Evolutionary conservation across 805 yeast genomes (phyloP).

Genomic region (Monosporozyma solicola): DNA sequence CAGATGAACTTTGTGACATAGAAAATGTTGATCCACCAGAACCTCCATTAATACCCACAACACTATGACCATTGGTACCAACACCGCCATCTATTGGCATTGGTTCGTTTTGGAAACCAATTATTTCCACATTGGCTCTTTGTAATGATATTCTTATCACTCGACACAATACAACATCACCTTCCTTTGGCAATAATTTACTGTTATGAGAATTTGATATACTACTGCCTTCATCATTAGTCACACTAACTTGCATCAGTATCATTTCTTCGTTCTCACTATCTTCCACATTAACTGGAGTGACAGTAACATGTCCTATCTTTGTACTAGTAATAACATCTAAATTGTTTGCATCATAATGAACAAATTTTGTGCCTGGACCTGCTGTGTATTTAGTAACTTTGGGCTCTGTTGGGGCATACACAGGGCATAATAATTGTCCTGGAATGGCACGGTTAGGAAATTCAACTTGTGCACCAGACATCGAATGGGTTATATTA

Average conservation of each 20-base stretch:
- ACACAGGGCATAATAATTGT: slow-evolving; percentile 59
- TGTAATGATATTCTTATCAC: slow-evolving; percentile 57
- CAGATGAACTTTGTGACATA: slow-evolving; percentile 44
- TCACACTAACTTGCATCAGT: slow-evolving; percentile 1
- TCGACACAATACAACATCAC: slow-evolving; percentile 70
- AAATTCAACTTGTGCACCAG: slow-evolving; percentile 2
- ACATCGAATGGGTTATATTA: not conserved
- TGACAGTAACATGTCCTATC: slow-evolving; percentile 44
- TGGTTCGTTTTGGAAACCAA: slow-evolving; percentile 54
- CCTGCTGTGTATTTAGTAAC: slow-evolving; percentile 45
- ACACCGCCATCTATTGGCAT: slow-evolving; percentile 54
- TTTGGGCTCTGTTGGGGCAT: slow-evolving; percentile 22
- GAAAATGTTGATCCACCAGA: slow-evolving; percentile 41
- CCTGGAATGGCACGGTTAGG: slow-evolving; percentile 67
- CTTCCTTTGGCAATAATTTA: slow-evolving; percentile 53
- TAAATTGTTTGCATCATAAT: slow-evolving; percentile 36
- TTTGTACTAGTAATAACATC: slow-evolving; percentile 48
- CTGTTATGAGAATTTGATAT: not conserved
- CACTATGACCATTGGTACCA: slow-evolving; percentile 46
- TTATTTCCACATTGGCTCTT: slow-evolving; percentile 73
- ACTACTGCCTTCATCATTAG: slow-evolving; percentile 7
- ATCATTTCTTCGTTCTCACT: slow-evolving; percentile 5
- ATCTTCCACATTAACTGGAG: not conserved
- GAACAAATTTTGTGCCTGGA: slow-evolving; percentile 48
- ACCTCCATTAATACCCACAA: slow-evolving; percentile 43